Evolutionary conservation across 2,329 filamentous ascomycete genomes (phyloP).

Genomic region (Pseudogymnoascus sp.): DNA sequence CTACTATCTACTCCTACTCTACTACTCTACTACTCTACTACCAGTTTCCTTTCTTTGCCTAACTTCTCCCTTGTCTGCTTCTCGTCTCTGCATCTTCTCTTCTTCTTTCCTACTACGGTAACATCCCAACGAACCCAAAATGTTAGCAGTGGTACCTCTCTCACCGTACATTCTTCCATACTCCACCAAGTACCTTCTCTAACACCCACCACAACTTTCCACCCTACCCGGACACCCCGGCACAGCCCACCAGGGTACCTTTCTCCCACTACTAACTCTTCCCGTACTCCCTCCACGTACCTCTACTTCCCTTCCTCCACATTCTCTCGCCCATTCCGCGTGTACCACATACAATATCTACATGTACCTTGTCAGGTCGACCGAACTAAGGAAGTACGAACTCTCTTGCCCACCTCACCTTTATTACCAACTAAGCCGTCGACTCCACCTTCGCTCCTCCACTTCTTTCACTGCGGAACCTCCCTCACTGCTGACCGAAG

Average conservation of each 20-base stretch:
- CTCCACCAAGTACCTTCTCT: not conserved
- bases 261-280: not conserved
- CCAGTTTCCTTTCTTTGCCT: not conserved
- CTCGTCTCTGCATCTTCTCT: not conserved
- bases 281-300: not conserved
- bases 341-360: not conserved
- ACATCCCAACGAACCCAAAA: not conserved
- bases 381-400: slow-evolving; percentile 7
- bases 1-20: not conserved
- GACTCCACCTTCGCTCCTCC: slow-evolving; percentile 1
- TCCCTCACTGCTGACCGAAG: not conserved
- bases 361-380: slow-evolving; percentile 2
- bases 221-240: slow-evolving; percentile 3
- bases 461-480: not conserved
- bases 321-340: not conserved
- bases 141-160: not conserved
- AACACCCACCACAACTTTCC: not conserved
- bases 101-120: not conserved
- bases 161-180: not conserved
- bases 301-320: not conserved
- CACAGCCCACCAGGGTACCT: slow-evolving; percentile 4
- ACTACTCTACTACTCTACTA: not conserved
- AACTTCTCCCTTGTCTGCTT: not conserved
- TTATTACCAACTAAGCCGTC: not conserved
- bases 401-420: slow-evolving; percentile 2